Evolutionary conservation across 2,329 filamentous ascomycete genomes (phyloP), one percentile per base, ranked within the genome.

Genomic region (Colletotrichum aenigma): DNA sequence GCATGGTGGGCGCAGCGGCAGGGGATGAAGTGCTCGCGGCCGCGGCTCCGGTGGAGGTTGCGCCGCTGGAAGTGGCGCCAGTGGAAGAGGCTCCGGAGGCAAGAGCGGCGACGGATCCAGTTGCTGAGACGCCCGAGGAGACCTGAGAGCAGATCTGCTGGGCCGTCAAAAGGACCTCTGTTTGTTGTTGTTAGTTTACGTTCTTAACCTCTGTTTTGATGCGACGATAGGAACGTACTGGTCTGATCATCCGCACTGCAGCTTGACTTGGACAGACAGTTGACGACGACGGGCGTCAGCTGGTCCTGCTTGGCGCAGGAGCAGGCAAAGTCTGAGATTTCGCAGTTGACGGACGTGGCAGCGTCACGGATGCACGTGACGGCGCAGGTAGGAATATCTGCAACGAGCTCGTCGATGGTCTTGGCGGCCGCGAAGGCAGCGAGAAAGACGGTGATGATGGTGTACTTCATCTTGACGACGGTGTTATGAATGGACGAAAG

Each of bases 361-460:
- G 80, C 83, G 8, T 78, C 68, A 48, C 80, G 77, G 73, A 88
- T 80, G 77, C 87, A 88, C 5, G 77, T 62, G 77, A 82, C 77
- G 15, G 86, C 84, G 79, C 87, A 88, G 7, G 78, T 55, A 24
- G 86, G 87, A 13, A 88, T 82, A 69, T 81, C 64, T 13, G 76
- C 52, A 71, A 81, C 74, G 64, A 84, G 76, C 13, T 82, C 71
- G 72, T 78, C 71, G 67, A 81, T 30, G 56, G 73, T 72, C 70
- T 74, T 77, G 52, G 82, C 70, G 34, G 81, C 80, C 68, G 79
- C 76, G 36, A 72, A 78, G 60, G 77, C 69, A 70, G 78, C 78
- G 72, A 84, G 78, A 75, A 84, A 66, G 34, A 79, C 15, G 24
- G 77, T 43, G 78, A 79, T 43, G 66, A 79, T 78, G 70, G 80